A percentile compares a stretch with the other conserved stretches of the same genome.
phyloP scores from a whole-genome alignment of 352 stramenopile species.

The Phytophthora sojae region DNA sequence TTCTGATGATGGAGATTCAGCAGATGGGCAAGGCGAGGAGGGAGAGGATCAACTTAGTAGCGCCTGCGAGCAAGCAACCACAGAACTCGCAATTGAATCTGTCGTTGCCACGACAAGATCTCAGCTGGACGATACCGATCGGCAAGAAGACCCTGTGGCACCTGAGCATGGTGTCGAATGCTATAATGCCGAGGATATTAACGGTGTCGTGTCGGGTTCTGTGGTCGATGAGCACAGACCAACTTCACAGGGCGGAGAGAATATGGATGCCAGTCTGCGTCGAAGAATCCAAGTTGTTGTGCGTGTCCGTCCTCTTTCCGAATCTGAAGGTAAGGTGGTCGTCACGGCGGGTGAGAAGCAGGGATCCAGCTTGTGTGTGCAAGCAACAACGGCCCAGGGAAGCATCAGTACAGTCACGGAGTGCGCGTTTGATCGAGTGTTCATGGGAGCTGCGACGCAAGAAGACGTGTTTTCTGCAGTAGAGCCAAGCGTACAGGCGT shows the following conservation, averaged over 20 bases:
- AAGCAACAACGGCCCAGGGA: constrained; percentile 26
- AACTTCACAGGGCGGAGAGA: constrained; percentile 2
- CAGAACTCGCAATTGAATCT: constrained; percentile 8
- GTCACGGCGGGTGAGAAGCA: constrained; percentile 46
- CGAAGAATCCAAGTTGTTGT: constrained; percentile 73
- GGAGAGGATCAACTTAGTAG: constrained; percentile 1
- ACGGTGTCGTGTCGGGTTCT: background rate
- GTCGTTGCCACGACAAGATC: background rate
- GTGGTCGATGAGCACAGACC: background rate
- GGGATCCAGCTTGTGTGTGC: constrained; percentile 32
- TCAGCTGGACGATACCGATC: constrained; percentile 14
- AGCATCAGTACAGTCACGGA: constrained; percentile 55
- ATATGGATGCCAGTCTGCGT: constrained; percentile 2
- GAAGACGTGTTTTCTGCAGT: constrained; percentile 81
- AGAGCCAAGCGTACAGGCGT: constrained; percentile 65
- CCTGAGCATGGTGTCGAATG: background rate
- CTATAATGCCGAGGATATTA: background rate
- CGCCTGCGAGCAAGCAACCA: background rate
- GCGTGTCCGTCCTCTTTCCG: constrained; percentile 58
- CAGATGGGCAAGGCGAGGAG: background rate
- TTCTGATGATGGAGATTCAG: constrained; percentile 16
- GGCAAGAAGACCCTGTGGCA: background rate
- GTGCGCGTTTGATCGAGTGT: constrained; percentile 82
- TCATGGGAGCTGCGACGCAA: constrained; percentile 68
- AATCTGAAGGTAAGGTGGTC: constrained; percentile 35